Percentiles rank a stretch among this genome's conserved stretches.
Conservation (phyloP, 2,329 filamentous ascomycete species). For the Pyrenophora tritici-repentis region DNA sequence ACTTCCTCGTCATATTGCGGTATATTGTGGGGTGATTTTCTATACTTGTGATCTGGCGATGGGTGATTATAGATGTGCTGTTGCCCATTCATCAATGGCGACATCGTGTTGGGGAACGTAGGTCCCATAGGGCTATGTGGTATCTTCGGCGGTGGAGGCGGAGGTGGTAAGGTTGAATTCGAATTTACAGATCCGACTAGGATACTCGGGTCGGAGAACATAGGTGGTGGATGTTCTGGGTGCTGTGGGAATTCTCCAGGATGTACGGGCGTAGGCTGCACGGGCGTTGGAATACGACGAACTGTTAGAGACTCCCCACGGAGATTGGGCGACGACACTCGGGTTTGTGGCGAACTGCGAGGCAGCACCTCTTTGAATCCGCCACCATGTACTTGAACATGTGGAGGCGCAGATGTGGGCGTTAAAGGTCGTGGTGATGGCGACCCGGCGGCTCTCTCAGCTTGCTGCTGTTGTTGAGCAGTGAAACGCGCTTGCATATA, state of each 20-base stretch:
- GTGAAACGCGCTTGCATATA: slow-evolving; percentile 43
- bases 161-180: slow-evolving; percentile 21
- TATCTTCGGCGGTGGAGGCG: slow-evolving; percentile 30
- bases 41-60: slow-evolving; percentile 11
- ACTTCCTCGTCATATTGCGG: slow-evolving; percentile 28
- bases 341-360: slow-evolving; percentile 36
- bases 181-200: slow-evolving; percentile 32
- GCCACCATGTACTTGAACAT: slow-evolving; percentile 23
- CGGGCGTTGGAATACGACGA: slow-evolving; percentile 18
- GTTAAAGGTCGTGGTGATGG: slow-evolving; percentile 37
- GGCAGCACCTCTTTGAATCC: slow-evolving; percentile 46
- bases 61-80: slow-evolving; percentile 18
- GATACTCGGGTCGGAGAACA: slow-evolving; percentile 26
- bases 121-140: slow-evolving; percentile 30
- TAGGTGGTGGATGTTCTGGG: slow-evolving; percentile 36
- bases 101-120: slow-evolving; percentile 10
- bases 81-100: slow-evolving; percentile 15
- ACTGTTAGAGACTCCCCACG: slow-evolving; percentile 13
- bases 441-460: slow-evolving; percentile 36
- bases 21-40: slow-evolving; percentile 7
- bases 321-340: slow-evolving; percentile 19
- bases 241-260: slow-evolving; percentile 23
- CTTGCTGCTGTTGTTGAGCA: slow-evolving; percentile 39
- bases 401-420: slow-evolving; percentile 16
- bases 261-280: slow-evolving; percentile 31